These are phyloP conservation scores for Candida sithepensis DNA, from an alignment of 805 yeast genomes.

Conservation along the genomic window DNA sequence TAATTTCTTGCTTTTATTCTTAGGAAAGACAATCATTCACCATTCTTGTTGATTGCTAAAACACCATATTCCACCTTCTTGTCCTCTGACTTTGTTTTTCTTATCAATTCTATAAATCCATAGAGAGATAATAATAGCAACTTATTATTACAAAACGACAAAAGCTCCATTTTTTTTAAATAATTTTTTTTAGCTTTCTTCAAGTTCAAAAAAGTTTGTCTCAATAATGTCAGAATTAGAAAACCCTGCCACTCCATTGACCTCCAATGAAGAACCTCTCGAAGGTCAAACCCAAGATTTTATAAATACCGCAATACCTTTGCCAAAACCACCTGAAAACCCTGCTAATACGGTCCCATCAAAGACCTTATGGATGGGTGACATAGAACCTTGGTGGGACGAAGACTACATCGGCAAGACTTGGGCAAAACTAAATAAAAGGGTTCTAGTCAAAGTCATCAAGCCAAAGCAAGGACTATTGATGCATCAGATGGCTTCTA, in stretches of 20 bases:
- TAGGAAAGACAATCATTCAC: not conserved
- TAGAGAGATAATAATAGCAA: not conserved
- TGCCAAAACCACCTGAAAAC: conserved; percentile 54
- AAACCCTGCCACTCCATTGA: conserved; percentile 6
- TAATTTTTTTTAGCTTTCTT: not conserved
- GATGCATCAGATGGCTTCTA: conserved; percentile 29
- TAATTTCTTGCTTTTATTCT: not conserved
- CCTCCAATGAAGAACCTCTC: conserved; percentile 6
- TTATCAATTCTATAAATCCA: not conserved
- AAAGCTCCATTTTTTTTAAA: not conserved
- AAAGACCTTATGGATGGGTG: conserved; percentile 86
- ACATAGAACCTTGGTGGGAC: conserved; percentile 75
- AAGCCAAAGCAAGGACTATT: conserved; percentile 40
- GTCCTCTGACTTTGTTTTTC: not conserved
- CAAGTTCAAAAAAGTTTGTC: not conserved
- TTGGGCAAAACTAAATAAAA: conserved; percentile 55
- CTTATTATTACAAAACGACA: not conserved
- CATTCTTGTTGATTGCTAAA: not conserved
- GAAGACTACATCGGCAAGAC: conserved; percentile 56
- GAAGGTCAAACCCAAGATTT: conserved; percentile 15
- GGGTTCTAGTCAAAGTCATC: conserved; percentile 65
- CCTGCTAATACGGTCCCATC: conserved; percentile 52
- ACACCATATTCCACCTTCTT: not conserved
- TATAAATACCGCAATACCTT: conserved; percentile 23
- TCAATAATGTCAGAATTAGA: conserved; percentile 13